Conservation (phyloP, 768 basidiomycete species). For the Boletus coccyginus region DNA sequence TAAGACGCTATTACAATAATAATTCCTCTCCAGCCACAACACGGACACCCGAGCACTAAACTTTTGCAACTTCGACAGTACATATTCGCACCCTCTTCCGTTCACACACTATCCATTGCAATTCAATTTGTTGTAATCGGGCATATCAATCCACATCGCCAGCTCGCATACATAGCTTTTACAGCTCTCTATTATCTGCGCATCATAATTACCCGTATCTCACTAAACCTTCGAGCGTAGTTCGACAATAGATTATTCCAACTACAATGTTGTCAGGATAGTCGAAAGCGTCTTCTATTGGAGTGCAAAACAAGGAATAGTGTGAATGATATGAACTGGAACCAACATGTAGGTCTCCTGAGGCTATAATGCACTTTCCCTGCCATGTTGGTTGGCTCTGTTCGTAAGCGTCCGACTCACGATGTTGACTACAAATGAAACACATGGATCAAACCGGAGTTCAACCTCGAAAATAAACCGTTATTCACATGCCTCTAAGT, state of each 20-base stretch:
- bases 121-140: slow-evolving; percentile 12
- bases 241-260: slow-evolving; percentile 17
- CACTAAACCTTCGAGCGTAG: slow-evolving; percentile 1
- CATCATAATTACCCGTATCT: slow-evolving; percentile 15
- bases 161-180: slow-evolving; percentile 15
- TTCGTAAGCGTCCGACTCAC: slow-evolving; percentile 67
- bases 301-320: background rate
- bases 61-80: slow-evolving; percentile 16
- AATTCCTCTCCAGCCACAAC: background rate
- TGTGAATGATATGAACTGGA: background rate
- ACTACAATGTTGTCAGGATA: background rate
- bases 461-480: background rate
- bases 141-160: slow-evolving; percentile 5
- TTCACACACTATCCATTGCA: slow-evolving; percentile 8
- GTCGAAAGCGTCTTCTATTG: slow-evolving; percentile 1
- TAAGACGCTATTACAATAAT: slow-evolving; percentile 7
- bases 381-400: slow-evolving; percentile 40
- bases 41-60: slow-evolving; percentile 3
- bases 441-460: slow-evolving; percentile 1
- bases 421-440: slow-evolving; percentile 59
- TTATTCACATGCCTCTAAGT: slow-evolving; percentile 80
- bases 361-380: slow-evolving; percentile 14
- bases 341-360: background rate
- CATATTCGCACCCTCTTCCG: slow-evolving; percentile 12
- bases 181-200: slow-evolving; percentile 15